These are phyloP conservation scores for Diddensiella caesifluorescens DNA, from an alignment of 805 yeast species.

Conservation along the genomic window DNA sequence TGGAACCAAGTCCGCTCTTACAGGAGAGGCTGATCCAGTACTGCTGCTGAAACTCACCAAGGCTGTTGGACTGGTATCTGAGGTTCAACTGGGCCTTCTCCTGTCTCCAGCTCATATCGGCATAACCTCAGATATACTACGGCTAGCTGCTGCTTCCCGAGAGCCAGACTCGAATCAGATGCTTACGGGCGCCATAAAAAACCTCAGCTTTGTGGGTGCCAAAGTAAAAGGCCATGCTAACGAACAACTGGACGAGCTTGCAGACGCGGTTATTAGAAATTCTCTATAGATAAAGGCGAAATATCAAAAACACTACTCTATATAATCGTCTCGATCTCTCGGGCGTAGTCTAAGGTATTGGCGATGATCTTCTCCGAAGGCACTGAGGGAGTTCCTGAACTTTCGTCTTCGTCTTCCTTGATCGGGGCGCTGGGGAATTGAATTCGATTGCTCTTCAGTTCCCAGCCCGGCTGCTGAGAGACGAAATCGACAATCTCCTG, in stretches of 20 bases:
- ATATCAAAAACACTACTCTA: constrained; percentile 29
- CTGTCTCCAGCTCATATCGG: neutral
- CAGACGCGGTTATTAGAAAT: neutral
- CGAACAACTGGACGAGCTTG: neutral
- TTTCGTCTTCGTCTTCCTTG: constrained; percentile 35
- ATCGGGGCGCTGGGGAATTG: constrained; percentile 32
- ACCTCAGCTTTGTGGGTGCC: neutral
- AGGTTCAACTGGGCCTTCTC: neutral
- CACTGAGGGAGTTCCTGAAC: constrained; percentile 29
- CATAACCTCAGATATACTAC: neutral
- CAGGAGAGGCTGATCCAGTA: neutral
- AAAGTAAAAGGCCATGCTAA: neutral
- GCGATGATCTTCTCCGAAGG: constrained; percentile 46
- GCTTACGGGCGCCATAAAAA: neutral
- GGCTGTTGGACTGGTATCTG: constrained; percentile 4
- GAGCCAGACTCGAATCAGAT: neutral
- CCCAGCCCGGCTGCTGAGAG: constrained; percentile 53
- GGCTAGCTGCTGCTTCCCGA: neutral
- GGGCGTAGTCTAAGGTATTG: constrained; percentile 80
- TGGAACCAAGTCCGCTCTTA: neutral
- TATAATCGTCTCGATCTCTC: constrained; percentile 86
- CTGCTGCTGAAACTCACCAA: constrained; percentile 2
- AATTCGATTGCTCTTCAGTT: constrained; percentile 41
- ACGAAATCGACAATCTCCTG: constrained; percentile 51
- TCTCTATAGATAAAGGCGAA: neutral